Percentiles rank a stretch among this genome's conserved stretches.
Evolutionary conservation across 257 asterid species (phyloP).

Genomic region (Solanum bulbocastanum): DNA sequence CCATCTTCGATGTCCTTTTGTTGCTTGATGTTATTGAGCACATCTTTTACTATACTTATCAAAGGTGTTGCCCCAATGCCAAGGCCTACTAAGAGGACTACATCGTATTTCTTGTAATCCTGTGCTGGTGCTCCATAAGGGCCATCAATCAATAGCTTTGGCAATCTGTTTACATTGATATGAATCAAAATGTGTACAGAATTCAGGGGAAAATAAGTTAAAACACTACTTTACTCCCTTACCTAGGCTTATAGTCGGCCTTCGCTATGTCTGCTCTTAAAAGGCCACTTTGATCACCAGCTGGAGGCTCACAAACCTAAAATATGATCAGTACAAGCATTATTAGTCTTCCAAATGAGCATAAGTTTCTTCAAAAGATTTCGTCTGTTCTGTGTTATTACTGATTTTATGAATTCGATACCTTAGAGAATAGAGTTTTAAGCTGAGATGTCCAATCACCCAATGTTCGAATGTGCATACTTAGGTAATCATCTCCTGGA

Average conservation of each 20-base stretch:
- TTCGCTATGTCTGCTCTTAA: slow-evolving; percentile 14
- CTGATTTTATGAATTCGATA: neutral
- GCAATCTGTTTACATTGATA: slow-evolving; percentile 31
- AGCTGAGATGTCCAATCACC: slow-evolving; percentile 31
- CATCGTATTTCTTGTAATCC: slow-evolving; percentile 57
- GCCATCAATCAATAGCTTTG: slow-evolving; percentile 56
- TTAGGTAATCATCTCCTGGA: slow-evolving; percentile 15
- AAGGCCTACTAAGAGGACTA: slow-evolving; percentile 53
- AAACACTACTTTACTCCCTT: neutral
- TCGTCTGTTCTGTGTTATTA: neutral
- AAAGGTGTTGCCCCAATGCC: slow-evolving; percentile 80
- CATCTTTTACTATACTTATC: slow-evolving; percentile 68
- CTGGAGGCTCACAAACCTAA: slow-evolving; percentile 21
- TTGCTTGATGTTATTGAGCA: slow-evolving; percentile 46
- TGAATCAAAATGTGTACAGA: neutral
- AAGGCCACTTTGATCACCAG: slow-evolving; percentile 19
- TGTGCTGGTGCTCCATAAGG: slow-evolving; percentile 86
- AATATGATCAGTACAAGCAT: neutral
- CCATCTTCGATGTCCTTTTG: slow-evolving; percentile 2
- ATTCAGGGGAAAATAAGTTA: neutral
- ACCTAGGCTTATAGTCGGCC: slow-evolving; percentile 14
- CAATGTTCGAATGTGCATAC: slow-evolving; percentile 19
- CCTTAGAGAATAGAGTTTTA: slow-evolving; percentile 5
- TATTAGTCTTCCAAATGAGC: neutral
- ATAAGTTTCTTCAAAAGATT: neutral